Evolutionary conservation across 129 eudicot genomes (phyloP).

Genomic region (Helianthus annuus): HanXRQr2.0-SUNRISE NC_035440.2:42300423-42300922

Average conservation of each 20-base stretch:
- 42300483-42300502: too few relatives aligned
- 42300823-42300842: too few relatives aligned
- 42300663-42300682: not conserved
- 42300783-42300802: too few relatives aligned
- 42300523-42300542: too few relatives aligned
- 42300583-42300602: not conserved
- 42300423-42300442: not conserved
- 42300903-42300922: slow-evolving; percentile 9
- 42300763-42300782: too few relatives aligned
- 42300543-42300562: not conserved
- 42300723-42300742: not conserved
- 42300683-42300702: not conserved
- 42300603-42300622: not conserved
- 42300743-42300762: too few relatives aligned
- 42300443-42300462: not conserved
- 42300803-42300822: not conserved
- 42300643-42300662: too few relatives aligned
- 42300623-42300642: not conserved
- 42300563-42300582: not conserved
- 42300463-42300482: too few relatives aligned
- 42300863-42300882: not conserved
- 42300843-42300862: not conserved
- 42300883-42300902: not conserved
- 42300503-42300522: too few relatives aligned
- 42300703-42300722: not conserved